Evolutionary conservation across 2,329 filamentous ascomycete species (phyloP), one percentile per base, ranked within the genome.

Genomic region (Scortechinia acanthostroma): DNA sequence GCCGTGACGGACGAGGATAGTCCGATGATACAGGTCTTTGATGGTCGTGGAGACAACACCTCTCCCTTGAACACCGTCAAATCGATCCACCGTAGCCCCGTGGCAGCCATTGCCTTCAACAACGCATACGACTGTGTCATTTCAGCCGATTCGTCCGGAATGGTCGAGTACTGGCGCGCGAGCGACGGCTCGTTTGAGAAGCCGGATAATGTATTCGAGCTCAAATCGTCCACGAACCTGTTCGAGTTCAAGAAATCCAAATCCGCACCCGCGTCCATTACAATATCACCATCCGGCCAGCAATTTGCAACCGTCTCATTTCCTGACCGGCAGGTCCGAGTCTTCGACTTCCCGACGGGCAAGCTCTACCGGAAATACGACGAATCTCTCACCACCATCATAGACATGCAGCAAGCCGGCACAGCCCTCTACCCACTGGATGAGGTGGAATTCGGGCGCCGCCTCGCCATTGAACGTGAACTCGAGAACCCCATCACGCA

Each of bases 231-330:
- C 1, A 98, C 93, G 2, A 93, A 88, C 56, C 73, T 98, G 1
- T 98, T 97, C 58, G 91, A 95, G 45, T 97, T 98, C 69, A 97
- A 95, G 58, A 97, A 96, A 65, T 78, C 88, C 43, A 97, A 95
- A 62, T 87, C 90, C 0, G 77, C 85, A 1, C 91, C 91, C 0
- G 80, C 83, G 3, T 88, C 87, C 10, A 71, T 98, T 43, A 88
- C 86, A 0, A 77, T 98, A 42, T 96, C 93, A 0, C 90, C 91
- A 0, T 85, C 85, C 0, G 90, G 91, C 3, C 78, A 86, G 47
- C 87, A 90, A 48, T 93, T 98, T 57, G 89, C 86, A 2, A 86
- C 89, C 0, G 83, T 93, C 53, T 98, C 93, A 0, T 83, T 96
- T 53, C 94, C 93, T 0, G 93, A 98, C 62, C 82, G 93, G 46